A percentile compares a stretch with the other conserved stretches of the same genome.
Conservation (phyloP, 2,329 filamentous ascomycete genomes). For the Chalaropsis thielavioides region DNA sequence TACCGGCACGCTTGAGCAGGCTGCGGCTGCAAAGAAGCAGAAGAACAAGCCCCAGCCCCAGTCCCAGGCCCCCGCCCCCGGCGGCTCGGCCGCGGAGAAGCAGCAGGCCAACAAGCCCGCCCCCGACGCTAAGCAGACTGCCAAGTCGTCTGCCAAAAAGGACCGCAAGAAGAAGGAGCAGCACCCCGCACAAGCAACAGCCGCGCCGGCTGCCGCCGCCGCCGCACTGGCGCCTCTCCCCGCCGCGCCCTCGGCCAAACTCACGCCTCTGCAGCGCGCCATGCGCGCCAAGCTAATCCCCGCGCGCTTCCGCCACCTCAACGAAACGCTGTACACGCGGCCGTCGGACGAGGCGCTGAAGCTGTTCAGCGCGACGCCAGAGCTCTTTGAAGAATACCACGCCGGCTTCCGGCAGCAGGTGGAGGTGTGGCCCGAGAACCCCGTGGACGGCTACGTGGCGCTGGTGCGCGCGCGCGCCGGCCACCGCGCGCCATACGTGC, state of each 20-base stretch:
- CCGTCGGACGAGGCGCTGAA: slow-evolving; percentile 70
- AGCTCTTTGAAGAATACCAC: slow-evolving; percentile 94
- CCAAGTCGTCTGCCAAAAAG: slow-evolving; percentile 22
- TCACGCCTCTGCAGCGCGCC: slow-evolving; percentile 82
- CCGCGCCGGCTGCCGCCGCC: slow-evolving; percentile 20
- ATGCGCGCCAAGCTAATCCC: slow-evolving; percentile 94
- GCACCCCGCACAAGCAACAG: slow-evolving; percentile 20
- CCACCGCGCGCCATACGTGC: slow-evolving; percentile 20
- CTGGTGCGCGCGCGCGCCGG: slow-evolving; percentile 53
- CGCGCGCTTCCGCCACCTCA: slow-evolving; percentile 91
- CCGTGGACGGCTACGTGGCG: slow-evolving; percentile 71
- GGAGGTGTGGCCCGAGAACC: slow-evolving; percentile 90
- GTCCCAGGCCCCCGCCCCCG: background rate
- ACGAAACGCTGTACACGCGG: slow-evolving; percentile 89
- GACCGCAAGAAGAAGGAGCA: slow-evolving; percentile 27
- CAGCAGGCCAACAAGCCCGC: slow-evolving; percentile 21
- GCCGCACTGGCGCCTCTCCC: slow-evolving; percentile 26
- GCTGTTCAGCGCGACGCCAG: slow-evolving; percentile 71
- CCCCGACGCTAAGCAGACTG: background rate
- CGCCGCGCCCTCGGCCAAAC: slow-evolving; percentile 36
- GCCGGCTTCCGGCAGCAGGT: slow-evolving; percentile 93
- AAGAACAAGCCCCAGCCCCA: background rate
- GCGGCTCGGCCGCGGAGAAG: slow-evolving; percentile 15
- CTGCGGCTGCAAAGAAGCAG: background rate
- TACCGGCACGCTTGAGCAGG: background rate